phyloP scores from a whole-genome alignment of 2,329 filamentous ascomycete genomes.

The Xylaria multiplex region DNA sequence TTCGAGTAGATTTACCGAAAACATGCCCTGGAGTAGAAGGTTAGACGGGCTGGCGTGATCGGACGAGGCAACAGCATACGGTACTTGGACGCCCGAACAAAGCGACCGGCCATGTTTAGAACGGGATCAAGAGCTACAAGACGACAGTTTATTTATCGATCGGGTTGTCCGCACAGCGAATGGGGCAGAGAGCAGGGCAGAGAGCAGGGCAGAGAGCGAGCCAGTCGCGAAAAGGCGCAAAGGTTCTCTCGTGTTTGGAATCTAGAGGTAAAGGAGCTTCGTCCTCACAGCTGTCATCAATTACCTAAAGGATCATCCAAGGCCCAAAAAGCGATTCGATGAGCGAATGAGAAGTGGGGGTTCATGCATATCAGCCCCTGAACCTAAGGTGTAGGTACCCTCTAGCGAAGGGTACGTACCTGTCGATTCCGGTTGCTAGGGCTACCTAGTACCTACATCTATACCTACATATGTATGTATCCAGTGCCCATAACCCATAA shows the following conservation, averaged over 20 bases:
- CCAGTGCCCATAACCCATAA: too few species aligned
- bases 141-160: constrained; percentile 17
- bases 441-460: constrained; percentile 3
- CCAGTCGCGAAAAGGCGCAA: constrained; percentile 23
- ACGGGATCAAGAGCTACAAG: constrained; percentile 20
- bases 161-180: constrained; percentile 12
- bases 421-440: constrained; percentile 22
- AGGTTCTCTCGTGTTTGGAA: constrained; percentile 24
- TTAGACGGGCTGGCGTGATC: constrained; percentile 43
- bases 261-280: constrained; percentile 24
- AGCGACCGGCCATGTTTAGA: constrained; percentile 67
- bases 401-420: background rate
- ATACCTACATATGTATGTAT: background rate
- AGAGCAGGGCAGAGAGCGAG: constrained; percentile 5
- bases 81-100: constrained; percentile 75
- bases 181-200: too few species aligned
- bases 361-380: constrained; percentile 31
- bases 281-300: constrained; percentile 20
- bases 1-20: constrained; percentile 94
- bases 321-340: constrained; percentile 27
- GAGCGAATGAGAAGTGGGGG: constrained; percentile 27
- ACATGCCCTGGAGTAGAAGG: constrained; percentile 78
- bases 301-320: constrained; percentile 13
- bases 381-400: constrained; percentile 15
- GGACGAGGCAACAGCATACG: constrained; percentile 56